Evolutionary conservation across 106 monocot species (phyloP), one percentile per base, ranked within the genome.

Genomic region (Dioscorea zingiberensis): DNA sequence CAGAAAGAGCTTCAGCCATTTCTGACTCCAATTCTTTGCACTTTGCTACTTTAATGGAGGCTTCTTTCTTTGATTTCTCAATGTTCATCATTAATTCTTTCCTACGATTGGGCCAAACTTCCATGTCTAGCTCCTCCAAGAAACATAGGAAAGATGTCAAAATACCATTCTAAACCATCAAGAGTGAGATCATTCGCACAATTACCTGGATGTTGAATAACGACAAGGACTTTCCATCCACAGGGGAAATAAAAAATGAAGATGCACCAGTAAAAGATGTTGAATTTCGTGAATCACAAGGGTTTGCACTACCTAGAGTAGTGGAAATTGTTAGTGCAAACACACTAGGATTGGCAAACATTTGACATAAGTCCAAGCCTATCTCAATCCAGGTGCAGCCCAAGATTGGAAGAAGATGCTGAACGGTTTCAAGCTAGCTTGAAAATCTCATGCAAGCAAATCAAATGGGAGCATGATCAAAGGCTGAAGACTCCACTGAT

Each of bases 21-120:
- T 74, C 72, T 54, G 53, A 69, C 75, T 93, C 84, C 61, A 78
- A 26, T 48, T 77, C 55, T 57, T 61, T 83, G 13, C 77, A 57
- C 63, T 62, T 83, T 16, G 58, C 21, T 23, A 74, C 58, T 27
- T 86, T 78, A 58, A 15, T 14, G 71, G 71, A 75, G 25, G 85
- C 75, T 46, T 56, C 54, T 27, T 62, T 57, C 61, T 75, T 83
- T 68, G 78, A 81, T 55, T n/a, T 70, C 44, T 74, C 81, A 64
- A 65, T 64, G 70, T 91, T 77, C 22, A 7, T 21, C 15, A 18
- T 49, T 32, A 76, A 60, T 73, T 79, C 73, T 63, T 70, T 62
- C 44, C 83, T 68, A 44, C 48, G 24, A 25, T 71, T 59, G 58
- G 30, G 58, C 13, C 71, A 23, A 21, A 25, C 14, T 27, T 65